These are phyloP conservation scores for Lasiodiplodia hormozganensis DNA, from an alignment of 2,329 filamentous ascomycete genomes.

Conservation along the genomic window DNA sequence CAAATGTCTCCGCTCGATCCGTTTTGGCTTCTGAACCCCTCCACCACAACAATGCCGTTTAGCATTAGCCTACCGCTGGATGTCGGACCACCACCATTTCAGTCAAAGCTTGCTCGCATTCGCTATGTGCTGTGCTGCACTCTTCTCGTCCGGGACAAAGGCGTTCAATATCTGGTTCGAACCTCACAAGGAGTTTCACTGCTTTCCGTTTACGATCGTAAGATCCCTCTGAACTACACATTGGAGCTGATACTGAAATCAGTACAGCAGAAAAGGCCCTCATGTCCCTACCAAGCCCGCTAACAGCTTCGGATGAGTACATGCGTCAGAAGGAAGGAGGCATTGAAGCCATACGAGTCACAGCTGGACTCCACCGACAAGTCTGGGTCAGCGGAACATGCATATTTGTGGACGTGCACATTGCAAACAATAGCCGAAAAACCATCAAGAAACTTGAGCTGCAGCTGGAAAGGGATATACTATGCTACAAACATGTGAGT, in stretches of 20 bases:
- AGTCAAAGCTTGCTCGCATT: constrained; percentile 59
- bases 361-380: constrained; percentile 63
- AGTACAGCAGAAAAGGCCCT: constrained; percentile 59
- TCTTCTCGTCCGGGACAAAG: constrained; percentile 55
- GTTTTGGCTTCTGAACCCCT: constrained; percentile 59
- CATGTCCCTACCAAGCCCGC: constrained; percentile 59
- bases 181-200: constrained; percentile 58
- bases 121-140: constrained; percentile 58
- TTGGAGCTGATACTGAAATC: neutral
- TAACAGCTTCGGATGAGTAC: constrained; percentile 58
- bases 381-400: constrained; percentile 64
- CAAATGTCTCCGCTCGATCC: constrained; percentile 46
- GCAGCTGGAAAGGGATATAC: constrained; percentile 58
- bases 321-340: constrained; percentile 48
- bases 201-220: constrained; percentile 62
- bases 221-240: constrained; percentile 33
- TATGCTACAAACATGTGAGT: constrained; percentile 58
- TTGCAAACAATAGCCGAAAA: constrained; percentile 59
- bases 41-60: constrained; percentile 57
- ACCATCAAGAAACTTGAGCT: constrained; percentile 58
- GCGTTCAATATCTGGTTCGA: constrained; percentile 57
- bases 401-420: constrained; percentile 62
- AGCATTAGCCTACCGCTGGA: constrained; percentile 61
- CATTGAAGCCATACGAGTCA: constrained; percentile 55
- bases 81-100: constrained; percentile 61